These are phyloP conservation scores for Botrytis porri DNA, from an alignment of 2,329 filamentous ascomycete species.

Conservation along the genomic window DNA sequence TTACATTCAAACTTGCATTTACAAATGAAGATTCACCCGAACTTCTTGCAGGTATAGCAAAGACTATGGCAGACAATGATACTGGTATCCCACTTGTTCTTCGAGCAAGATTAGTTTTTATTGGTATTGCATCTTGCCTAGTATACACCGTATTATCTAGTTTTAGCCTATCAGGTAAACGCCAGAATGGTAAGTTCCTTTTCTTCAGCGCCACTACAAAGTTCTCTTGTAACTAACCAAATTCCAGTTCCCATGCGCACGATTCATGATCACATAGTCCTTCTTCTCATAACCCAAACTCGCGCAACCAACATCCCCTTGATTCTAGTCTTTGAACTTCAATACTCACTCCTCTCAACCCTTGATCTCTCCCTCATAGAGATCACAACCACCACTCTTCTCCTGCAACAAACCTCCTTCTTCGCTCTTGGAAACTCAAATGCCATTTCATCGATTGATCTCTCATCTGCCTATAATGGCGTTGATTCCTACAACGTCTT, in stretches of 20 bases:
- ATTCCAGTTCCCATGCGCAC: conserved; percentile 37
- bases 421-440: conserved; percentile 91
- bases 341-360: conserved; percentile 52
- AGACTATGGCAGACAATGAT: conserved; percentile 31
- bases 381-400: conserved; percentile 66
- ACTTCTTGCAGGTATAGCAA: conserved; percentile 52
- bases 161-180: conserved; percentile 37
- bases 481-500: conserved; percentile 74
- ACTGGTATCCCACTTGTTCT: conserved; percentile 31
- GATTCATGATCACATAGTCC: conserved; percentile 67
- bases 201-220: background rate
- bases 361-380: conserved; percentile 53
- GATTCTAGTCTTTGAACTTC: conserved; percentile 69
- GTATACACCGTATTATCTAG: conserved; percentile 43
- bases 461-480: conserved; percentile 94
- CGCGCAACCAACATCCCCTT: conserved; percentile 82
- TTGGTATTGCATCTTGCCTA: conserved; percentile 42
- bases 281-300: conserved; percentile 85
- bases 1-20: conserved; percentile 88
- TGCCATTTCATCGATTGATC: conserved; percentile 90
- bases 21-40: conserved; percentile 86
- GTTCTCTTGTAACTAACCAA: conserved; percentile 16
- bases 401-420: conserved; percentile 80
- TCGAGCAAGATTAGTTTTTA: conserved; percentile 47
- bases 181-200: conserved; percentile 28